These are phyloP conservation scores for Secale cereale DNA, from an alignment of 176 grass and related monocot genomes.

Conservation along the genomic window DNA sequence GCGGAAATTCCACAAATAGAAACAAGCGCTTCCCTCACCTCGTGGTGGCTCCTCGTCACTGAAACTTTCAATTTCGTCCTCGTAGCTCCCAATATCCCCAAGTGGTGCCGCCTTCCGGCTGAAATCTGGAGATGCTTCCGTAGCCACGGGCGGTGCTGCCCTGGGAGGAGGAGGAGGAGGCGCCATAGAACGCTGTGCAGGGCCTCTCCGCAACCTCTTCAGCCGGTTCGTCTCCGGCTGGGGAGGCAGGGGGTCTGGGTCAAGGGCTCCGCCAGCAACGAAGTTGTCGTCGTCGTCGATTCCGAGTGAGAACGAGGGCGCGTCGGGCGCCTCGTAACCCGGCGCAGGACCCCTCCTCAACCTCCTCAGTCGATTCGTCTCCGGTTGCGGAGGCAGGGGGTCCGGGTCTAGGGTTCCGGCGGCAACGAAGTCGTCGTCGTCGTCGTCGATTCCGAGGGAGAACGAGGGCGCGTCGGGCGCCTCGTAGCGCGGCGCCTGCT, in stretches of 20 bases:
- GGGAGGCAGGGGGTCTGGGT: background rate
- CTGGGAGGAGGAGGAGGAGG: background rate
- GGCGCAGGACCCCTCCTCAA: slow-evolving; percentile 39
- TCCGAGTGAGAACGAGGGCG: too few species aligned
- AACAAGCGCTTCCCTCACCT: slow-evolving; percentile 22
- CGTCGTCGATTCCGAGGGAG: slow-evolving; percentile 1
- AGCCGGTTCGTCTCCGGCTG: background rate
- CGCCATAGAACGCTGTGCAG: background rate
- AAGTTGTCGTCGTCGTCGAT: slow-evolving; percentile 29
- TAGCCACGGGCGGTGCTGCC: background rate
- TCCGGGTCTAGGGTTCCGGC: background rate
- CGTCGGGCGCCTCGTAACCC: background rate
- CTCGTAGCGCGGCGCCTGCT: background rate
- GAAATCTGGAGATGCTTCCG: slow-evolving; percentile 20
- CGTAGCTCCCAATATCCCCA: slow-evolving; percentile 15
- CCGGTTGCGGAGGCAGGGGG: background rate
- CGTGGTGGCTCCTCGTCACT: slow-evolving; percentile 45
- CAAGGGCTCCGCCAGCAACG: background rate
- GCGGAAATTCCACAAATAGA: background rate
- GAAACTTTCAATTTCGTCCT: slow-evolving; percentile 66
- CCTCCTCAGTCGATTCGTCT: slow-evolving; percentile 32
- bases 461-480: slow-evolving; percentile 35
- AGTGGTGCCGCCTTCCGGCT: background rate
- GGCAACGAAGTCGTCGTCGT: slow-evolving; percentile 16
- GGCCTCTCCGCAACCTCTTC: slow-evolving; percentile 58